A percentile compares a stretch with the other conserved stretches of the same genome.
Conservation (phyloP, 139 green algal species). For the Chlorella sp. region DNA sequence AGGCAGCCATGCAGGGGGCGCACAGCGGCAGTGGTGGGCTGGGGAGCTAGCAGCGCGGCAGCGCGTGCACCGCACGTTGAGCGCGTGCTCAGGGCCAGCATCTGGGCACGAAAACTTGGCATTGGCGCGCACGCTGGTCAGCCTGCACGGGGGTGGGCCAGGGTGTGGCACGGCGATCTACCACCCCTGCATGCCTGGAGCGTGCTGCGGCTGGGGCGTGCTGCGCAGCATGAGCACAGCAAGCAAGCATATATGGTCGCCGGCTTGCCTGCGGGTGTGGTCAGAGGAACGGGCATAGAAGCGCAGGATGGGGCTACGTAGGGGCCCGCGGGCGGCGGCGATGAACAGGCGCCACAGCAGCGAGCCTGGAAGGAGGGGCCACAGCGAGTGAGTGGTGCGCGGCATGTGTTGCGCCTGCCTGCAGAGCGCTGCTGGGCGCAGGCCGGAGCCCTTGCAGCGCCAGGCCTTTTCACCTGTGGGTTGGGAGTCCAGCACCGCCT, state of each 20-base stretch:
- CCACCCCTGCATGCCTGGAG: too few species aligned
- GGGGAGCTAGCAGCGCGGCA: not conserved
- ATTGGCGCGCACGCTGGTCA: conserved; percentile 84
- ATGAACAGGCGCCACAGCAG: too few species aligned
- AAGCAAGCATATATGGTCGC: not conserved
- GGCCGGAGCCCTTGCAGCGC: too few species aligned
- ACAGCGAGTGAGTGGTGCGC: too few species aligned
- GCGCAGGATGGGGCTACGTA: not conserved
- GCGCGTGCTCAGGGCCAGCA: conserved; percentile 23
- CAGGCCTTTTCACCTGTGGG: too few species aligned
- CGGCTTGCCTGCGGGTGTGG: not conserved
- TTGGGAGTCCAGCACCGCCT: too few species aligned
- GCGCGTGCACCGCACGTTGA: conserved; percentile 18
- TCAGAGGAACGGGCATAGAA: not conserved
- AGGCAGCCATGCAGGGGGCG: not conserved
- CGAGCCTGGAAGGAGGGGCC: too few species aligned
- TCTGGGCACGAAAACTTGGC: conserved; percentile 70
- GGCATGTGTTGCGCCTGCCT: too few species aligned
- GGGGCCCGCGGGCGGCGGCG: too few species aligned
- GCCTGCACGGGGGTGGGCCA: conserved; percentile 18
- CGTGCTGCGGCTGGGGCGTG: not conserved
- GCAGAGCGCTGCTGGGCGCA: too few species aligned
- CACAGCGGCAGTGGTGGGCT: not conserved
- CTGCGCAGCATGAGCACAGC: not conserved
- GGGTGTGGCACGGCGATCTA: not conserved